Percentiles rank a stretch among this genome's conserved stretches.
Conservation (phyloP, 2,329 filamentous ascomycete species). For the Paramyrothecium sp. region DNA sequence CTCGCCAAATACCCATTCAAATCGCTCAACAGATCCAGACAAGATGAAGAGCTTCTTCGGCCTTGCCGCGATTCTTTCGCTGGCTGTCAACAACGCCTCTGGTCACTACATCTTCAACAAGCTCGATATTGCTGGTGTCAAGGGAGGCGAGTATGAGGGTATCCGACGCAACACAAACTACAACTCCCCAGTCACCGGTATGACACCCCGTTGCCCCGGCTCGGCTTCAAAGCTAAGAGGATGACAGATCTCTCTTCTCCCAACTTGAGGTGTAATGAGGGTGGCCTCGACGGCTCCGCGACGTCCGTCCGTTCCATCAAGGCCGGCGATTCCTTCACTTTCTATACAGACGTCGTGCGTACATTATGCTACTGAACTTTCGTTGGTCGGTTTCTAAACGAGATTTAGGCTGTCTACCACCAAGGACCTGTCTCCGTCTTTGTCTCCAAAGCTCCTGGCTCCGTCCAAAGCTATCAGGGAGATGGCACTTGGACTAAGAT, state of each 20-base stretch:
- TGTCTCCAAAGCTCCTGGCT: constrained; percentile 34
- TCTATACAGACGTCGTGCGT: constrained; percentile 28
- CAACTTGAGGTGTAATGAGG: constrained; percentile 37
- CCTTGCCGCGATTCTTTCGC: constrained; percentile 1
- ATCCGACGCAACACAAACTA: constrained; percentile 35
- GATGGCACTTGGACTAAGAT: constrained; percentile 39
- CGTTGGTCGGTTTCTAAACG: background rate
- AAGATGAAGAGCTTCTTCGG: constrained; percentile 8
- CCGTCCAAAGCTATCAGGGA: constrained; percentile 32
- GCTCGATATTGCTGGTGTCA: constrained; percentile 19
- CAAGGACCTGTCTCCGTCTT: constrained; percentile 33
- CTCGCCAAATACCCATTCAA: too few species aligned
- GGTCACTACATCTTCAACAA: constrained; percentile 28
- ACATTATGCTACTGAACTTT: background rate
- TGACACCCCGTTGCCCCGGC: background rate
- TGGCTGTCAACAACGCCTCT: constrained; percentile 8
- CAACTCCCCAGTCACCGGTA: constrained; percentile 32
- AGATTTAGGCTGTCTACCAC: constrained; percentile 33
- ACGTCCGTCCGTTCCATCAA: constrained; percentile 29
- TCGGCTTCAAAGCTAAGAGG: background rate
- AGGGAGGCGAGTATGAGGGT: constrained; percentile 26
- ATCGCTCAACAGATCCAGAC: background rate
- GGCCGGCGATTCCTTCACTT: constrained; percentile 32
- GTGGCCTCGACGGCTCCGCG: constrained; percentile 23
- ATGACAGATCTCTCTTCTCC: constrained; percentile 30